Percentiles rank a stretch among this genome's conserved stretches.
These are phyloP conservation scores for Xerophyta viscosa DNA, from an alignment of 106 monocot genomes.

Conservation along the genomic window DNA sequence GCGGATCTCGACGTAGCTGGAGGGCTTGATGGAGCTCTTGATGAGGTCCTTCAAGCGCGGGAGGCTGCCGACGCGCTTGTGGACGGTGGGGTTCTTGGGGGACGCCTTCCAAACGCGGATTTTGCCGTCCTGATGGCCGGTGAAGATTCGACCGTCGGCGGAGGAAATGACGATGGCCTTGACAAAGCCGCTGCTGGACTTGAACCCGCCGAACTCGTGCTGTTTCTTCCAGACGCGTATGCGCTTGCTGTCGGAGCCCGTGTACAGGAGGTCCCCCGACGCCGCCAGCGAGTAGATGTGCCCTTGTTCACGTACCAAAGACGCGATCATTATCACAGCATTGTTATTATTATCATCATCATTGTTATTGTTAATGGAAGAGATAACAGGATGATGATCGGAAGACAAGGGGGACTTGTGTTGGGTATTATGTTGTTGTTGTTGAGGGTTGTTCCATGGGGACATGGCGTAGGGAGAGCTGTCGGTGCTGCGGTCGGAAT, in stretches of 20 bases:
- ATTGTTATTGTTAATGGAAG: background rate
- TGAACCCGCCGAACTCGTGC: conserved; percentile 37
- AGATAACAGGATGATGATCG: conserved; percentile 18
- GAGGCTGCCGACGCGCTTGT: conserved; percentile 28
- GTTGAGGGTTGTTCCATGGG: conserved; percentile 27
- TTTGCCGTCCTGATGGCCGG: conserved; percentile 63
- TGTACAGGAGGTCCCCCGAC: conserved; percentile 41
- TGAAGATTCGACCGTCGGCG: conserved; percentile 36
- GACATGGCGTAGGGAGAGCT: conserved; percentile 40
- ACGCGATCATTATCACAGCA: conserved; percentile 28
- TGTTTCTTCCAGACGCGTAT: conserved; percentile 52
- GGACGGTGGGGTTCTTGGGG: conserved; percentile 12
- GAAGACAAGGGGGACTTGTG: conserved; percentile 36
- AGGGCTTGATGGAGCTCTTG: conserved; percentile 39
- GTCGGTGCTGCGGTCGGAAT: conserved; percentile 23
- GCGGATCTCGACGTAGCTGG: conserved; percentile 53
- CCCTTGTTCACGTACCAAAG: conserved; percentile 55
- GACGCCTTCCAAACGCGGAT: conserved; percentile 45
- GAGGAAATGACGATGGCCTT: conserved; percentile 57
- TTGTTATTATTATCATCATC: background rate
- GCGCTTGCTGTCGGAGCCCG: conserved; percentile 73
- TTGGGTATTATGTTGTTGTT: background rate
- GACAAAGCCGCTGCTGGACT: conserved; percentile 49
- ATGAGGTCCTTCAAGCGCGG: conserved; percentile 38
- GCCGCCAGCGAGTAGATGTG: conserved; percentile 67